A percentile compares a stretch with the other conserved stretches of the same genome.
Conservation (phyloP, 345 rosid genomes). For the Kernera saxatilis region DNA sequence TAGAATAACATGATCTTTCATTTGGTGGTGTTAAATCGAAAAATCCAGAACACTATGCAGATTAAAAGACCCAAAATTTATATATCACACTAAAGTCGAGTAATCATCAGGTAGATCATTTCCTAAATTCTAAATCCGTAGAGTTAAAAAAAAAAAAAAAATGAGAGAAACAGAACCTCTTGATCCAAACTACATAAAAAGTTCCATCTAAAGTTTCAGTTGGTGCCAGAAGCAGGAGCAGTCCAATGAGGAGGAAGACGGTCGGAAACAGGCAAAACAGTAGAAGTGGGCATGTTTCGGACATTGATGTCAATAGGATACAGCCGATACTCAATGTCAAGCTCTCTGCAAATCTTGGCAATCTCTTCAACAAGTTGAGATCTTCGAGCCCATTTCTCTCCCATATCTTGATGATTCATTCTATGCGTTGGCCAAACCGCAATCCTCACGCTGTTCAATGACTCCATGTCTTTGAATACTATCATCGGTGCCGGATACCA, state of each 20-base stretch:
- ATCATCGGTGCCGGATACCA: constrained; percentile 67
- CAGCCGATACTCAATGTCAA: constrained; percentile 69
- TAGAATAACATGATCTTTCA: neutral
- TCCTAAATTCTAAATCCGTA: constrained; percentile 7
- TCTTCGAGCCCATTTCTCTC: constrained; percentile 58
- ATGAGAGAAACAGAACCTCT: neutral
- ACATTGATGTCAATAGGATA: constrained; percentile 64
- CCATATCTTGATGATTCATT: constrained; percentile 85
- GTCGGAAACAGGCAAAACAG: constrained; percentile 30
- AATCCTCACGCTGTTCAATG: constrained; percentile 50
- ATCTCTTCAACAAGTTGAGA: constrained; percentile 66
- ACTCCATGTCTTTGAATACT: constrained; percentile 57
- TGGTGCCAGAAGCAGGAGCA: constrained; percentile 20
- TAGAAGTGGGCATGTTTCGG: constrained; percentile 37
- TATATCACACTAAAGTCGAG: neutral
- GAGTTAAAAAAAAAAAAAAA: neutral
- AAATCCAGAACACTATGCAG: neutral
- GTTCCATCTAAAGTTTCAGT: neutral
- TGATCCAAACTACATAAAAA: neutral
- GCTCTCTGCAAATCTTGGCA: constrained; percentile 64
- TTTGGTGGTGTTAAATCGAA: neutral
- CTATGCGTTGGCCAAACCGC: constrained; percentile 67
- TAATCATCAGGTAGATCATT: neutral
- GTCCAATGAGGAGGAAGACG: constrained; percentile 44
- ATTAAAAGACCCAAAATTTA: constrained; percentile 3